Evolutionary conservation across 306 rosid genomes (phyloP).

Genomic region (Dicorynia guianensis): DNA sequence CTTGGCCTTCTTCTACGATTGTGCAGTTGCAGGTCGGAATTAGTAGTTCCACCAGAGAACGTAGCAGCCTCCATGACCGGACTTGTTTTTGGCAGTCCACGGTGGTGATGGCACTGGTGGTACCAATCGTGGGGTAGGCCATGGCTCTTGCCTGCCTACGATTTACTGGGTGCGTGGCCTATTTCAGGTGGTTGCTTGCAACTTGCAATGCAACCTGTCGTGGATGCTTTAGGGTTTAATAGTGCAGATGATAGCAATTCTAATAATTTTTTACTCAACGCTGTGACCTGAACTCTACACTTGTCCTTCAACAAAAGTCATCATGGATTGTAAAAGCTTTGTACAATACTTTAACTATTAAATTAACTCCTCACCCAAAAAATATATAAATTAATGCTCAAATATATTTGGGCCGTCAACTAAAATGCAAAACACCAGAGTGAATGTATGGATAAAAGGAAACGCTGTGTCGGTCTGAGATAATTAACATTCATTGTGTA

Average conservation of each 20-base stretch:
- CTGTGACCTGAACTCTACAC: conserved; percentile 19
- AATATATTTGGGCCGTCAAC: too few species aligned
- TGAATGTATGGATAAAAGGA: conserved; percentile 1
- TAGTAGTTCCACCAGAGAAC: conserved; percentile 69
- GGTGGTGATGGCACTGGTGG: conserved; percentile 55
- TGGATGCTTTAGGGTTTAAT: conserved; percentile 42
- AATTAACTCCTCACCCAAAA: too few species aligned
- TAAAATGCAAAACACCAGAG: conserved; percentile 20
- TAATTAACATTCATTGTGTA: too few species aligned
- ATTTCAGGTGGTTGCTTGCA: conserved; percentile 22
- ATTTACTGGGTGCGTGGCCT: not conserved
- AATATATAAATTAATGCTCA: not conserved
- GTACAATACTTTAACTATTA: too few species aligned
- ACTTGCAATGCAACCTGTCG: not conserved
- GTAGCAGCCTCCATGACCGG: conserved; percentile 90
- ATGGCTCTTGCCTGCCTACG: conserved; percentile 20
- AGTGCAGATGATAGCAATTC: conserved; percentile 8
- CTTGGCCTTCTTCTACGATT: conserved; percentile 39
- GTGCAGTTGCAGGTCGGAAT: conserved; percentile 77
- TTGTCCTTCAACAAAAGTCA: conserved; percentile 17
- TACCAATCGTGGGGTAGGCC: conserved; percentile 48
- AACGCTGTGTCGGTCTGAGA: too few species aligned
- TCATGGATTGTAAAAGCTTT: too few species aligned
- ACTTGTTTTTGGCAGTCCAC: conserved; percentile 96
- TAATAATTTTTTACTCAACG: not conserved